Evolutionary conservation across 2,329 filamentous ascomycete species (phyloP), one percentile per base, ranked within the genome.

Genomic region (Diatrype stigma): DNA sequence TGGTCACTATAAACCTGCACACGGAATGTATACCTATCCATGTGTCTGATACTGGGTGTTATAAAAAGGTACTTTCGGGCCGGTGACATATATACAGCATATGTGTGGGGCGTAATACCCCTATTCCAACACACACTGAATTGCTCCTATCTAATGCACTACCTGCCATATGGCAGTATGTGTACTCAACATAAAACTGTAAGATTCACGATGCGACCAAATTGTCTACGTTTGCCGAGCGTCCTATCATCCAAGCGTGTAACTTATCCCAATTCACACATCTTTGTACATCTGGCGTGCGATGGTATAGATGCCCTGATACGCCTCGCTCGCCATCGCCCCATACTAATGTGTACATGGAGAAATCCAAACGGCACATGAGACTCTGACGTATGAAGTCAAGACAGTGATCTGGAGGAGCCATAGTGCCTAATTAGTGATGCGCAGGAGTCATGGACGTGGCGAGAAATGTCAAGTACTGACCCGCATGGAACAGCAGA

Each of bases 221-320:
- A 28, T 37, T 47, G n/a, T 53, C 45, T 1, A 37, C 48, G n/a
- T 23, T 50, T 2, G 17, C 51, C 5, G 11, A 4, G n/a, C 51
- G 51, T 6, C 17, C n/a, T n/a, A 35, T 1, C 51, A 53, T 53
- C 51, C 51, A 53, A 3, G 3, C 1, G 12, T 48, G 51, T 2
- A 53, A 3, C n/a, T 48, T 53, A 22, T 53, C 48, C 51, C 51
- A 53, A 26, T 48, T 53, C 6, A 53, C 45, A 21, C 51, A 51
- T n/a, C 46, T 53, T 32, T 51, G 38, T 19, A 26, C 5, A 16
- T 4, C 11, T 2, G 48, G 48, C 8, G 19, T 8, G 3, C 40
- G 45, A 19, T 51, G 51, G 26, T 30, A 10, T 30, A n/a, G 3
- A n/a, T n/a, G n/a, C n/a, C 30, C 46, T 8, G 48, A 48, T 1